These are phyloP conservation scores for Suillus lakei DNA, from an alignment of 768 basidiomycete species.

Conservation along the genomic window DNA sequence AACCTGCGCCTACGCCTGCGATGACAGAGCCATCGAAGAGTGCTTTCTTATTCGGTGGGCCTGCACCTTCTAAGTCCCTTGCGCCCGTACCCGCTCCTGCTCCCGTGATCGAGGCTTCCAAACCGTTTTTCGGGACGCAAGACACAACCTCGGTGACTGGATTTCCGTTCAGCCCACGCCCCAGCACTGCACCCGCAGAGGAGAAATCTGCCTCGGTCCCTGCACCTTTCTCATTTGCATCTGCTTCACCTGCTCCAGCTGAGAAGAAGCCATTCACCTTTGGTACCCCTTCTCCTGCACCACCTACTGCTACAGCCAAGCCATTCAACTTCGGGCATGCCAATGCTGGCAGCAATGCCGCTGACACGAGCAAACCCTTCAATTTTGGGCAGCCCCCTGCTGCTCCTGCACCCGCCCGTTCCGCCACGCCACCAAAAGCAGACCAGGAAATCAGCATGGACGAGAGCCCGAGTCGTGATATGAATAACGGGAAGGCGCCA, in stretches of 20 bases:
- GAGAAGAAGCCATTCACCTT: slow-evolving; percentile 51
- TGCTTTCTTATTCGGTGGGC: slow-evolving; percentile 38
- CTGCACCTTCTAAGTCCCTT: slow-evolving; percentile 16
- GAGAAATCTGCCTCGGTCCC: slow-evolving; percentile 25
- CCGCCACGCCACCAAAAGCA: slow-evolving; percentile 68
- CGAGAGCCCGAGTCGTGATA: slow-evolving; percentile 75
- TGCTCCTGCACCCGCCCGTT: slow-evolving; percentile 41
- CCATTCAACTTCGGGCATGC: slow-evolving; percentile 55
- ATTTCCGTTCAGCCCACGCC: slow-evolving; percentile 51
- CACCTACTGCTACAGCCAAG: slow-evolving; percentile 25
- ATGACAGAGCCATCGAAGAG: slow-evolving; percentile 36
- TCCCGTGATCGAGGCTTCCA: slow-evolving; percentile 39
- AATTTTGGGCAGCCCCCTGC: slow-evolving; percentile 50
- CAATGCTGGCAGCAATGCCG: slow-evolving; percentile 35
- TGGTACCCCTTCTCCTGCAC: slow-evolving; percentile 39
- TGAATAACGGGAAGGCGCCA: slow-evolving; percentile 50
- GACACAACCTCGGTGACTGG: slow-evolving; percentile 21
- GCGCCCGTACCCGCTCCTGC: slow-evolving; percentile 14
- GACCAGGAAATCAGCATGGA: slow-evolving; percentile 81
- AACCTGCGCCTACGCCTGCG: slow-evolving; percentile 19
- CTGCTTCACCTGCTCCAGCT: slow-evolving; percentile 37
- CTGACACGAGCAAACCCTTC: slow-evolving; percentile 59
- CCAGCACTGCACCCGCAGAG: slow-evolving; percentile 24
- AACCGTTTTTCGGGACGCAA: slow-evolving; percentile 45
- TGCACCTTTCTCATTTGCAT: slow-evolving; percentile 35